Percentiles rank a stretch among this genome's conserved stretches.
Evolutionary conservation across 148 eudicot species (phyloP).

Genomic region (Polygonum aviculare): DNA sequence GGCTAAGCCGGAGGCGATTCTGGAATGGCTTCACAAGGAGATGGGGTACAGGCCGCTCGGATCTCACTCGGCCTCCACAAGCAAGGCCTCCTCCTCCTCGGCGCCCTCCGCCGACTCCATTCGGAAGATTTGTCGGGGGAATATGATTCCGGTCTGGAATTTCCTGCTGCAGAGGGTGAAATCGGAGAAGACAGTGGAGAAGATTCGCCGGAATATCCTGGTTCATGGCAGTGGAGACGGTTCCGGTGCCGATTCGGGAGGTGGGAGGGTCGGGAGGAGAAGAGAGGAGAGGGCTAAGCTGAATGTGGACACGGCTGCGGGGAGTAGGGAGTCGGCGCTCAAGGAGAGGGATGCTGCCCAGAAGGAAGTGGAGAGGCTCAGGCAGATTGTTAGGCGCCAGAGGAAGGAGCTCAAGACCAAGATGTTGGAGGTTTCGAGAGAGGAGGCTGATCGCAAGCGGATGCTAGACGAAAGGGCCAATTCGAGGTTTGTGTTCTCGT

Average conservation of each 20-base stretch:
- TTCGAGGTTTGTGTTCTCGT: slow-evolving; percentile 47
- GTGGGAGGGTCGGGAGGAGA: slow-evolving; percentile 22
- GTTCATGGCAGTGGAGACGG: slow-evolving; percentile 34
- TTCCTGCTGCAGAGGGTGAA: slow-evolving; percentile 71
- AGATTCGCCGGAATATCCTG: slow-evolving; percentile 61
- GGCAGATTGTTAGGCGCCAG: slow-evolving; percentile 73
- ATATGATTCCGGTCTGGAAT: slow-evolving; percentile 92
- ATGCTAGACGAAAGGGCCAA: slow-evolving; percentile 88
- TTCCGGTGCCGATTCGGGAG: slow-evolving; percentile 6
- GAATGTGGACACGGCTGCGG: slow-evolving; percentile 20
- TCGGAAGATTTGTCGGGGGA: slow-evolving; percentile 76
- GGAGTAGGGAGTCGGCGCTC: slow-evolving; percentile 48
- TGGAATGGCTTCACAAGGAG: slow-evolving; percentile 86
- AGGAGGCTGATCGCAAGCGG: slow-evolving; percentile 88
- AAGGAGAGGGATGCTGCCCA: slow-evolving; percentile 79
- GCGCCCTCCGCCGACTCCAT: slow-evolving; percentile 59
- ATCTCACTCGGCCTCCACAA: slow-evolving; percentile 37
- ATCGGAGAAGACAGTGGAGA: slow-evolving; percentile 76
- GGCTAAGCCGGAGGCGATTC: slow-evolving; percentile 71
- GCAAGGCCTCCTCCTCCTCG: slow-evolving; percentile 22
- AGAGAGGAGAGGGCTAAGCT: slow-evolving; percentile 29
- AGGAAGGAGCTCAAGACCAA: slow-evolving; percentile 79
- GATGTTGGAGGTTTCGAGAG: slow-evolving; percentile 89
- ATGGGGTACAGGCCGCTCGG: slow-evolving; percentile 83
- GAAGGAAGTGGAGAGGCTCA: slow-evolving; percentile 92